These are phyloP conservation scores for Lumnitzera littorea DNA, from an alignment of 345 rosid genomes.

Conservation along the genomic window DNA sequence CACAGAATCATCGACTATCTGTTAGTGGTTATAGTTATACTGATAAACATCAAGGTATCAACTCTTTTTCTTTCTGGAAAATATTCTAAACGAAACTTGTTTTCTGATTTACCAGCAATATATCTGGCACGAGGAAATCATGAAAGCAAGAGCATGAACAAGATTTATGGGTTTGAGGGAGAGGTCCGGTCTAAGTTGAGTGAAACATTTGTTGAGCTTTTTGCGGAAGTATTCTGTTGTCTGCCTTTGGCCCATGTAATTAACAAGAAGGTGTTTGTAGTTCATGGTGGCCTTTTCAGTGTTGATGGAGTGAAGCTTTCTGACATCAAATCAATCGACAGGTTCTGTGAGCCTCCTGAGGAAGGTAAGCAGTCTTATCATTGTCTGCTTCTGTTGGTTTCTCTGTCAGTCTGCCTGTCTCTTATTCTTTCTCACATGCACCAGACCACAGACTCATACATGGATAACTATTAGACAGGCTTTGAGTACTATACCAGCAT, in stretches of 20 bases:
- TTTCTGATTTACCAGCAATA: slow-evolving; percentile 50
- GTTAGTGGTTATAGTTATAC: neutral
- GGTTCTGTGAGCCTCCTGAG: slow-evolving; percentile 97
- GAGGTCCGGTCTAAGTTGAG: slow-evolving; percentile 93
- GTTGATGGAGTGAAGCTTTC: slow-evolving; percentile 91
- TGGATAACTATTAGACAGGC: too few species aligned
- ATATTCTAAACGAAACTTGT: slow-evolving; percentile 8
- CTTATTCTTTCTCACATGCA: neutral
- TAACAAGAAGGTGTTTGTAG: slow-evolving; percentile 72
- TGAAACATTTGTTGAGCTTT: slow-evolving; percentile 88
- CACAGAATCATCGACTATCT: neutral
- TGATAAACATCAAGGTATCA: too few species aligned
- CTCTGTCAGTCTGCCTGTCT: neutral
- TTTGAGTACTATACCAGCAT: too few species aligned
- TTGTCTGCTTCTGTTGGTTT: neutral
- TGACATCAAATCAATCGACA: slow-evolving; percentile 76
- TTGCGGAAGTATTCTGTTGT: slow-evolving; percentile 94
- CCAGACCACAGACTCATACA: too few species aligned
- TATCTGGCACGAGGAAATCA: slow-evolving; percentile 96
- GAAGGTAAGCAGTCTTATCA: slow-evolving; percentile 53
- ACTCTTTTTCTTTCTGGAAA: neutral
- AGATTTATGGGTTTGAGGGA: slow-evolving; percentile 98
- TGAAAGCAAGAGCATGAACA: slow-evolving; percentile 99
- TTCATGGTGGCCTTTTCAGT: slow-evolving; percentile 98
- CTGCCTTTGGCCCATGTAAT: slow-evolving; percentile 91